These are phyloP conservation scores for Candida incommunis DNA, from an alignment of 805 yeast genomes.

Conservation along the genomic window DNA sequence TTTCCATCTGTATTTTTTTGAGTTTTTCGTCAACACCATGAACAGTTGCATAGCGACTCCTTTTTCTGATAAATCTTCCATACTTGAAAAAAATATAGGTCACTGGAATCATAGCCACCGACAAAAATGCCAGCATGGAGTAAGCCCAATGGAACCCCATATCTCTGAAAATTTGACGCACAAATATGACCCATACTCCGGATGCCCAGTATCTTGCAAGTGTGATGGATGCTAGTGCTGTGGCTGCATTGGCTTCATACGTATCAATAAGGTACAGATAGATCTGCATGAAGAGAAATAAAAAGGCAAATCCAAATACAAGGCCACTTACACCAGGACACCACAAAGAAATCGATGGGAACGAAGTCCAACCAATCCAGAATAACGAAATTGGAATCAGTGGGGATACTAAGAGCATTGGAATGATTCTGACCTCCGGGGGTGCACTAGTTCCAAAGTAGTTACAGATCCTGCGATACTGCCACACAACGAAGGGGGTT, in stretches of 20 bases:
- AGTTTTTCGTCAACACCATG: not conserved
- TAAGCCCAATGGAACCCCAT: conserved; percentile 7
- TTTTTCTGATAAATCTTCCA: not conserved
- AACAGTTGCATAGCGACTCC: not conserved
- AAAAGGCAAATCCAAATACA: conserved; percentile 7
- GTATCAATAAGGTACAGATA: conserved; percentile 9
- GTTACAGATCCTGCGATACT: not conserved
- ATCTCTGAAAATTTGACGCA: conserved; percentile 7
- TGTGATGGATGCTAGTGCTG: conserved; percentile 8
- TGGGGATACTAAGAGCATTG: conserved; percentile 6
- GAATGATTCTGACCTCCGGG: conserved; percentile 6
- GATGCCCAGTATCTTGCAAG: conserved; percentile 7
- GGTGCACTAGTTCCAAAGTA: not conserved
- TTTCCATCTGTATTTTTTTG: not conserved
- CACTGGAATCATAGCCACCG: conserved; percentile 4
- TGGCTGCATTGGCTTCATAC: conserved; percentile 8
- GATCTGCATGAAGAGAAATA: conserved; percentile 6
- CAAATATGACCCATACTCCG: conserved; percentile 8
- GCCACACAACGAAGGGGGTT: not conserved
- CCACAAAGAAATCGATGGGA: conserved; percentile 8
- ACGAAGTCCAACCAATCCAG: conserved; percentile 10
- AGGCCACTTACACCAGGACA: conserved; percentile 6
- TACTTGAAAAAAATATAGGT: not conserved
- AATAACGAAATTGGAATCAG: conserved; percentile 7
- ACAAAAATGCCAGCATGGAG: conserved; percentile 6